Base-by-base conservation (phyloP, 202 grass and related monocot species). In the Tripidium arundinaceum region DNA sequence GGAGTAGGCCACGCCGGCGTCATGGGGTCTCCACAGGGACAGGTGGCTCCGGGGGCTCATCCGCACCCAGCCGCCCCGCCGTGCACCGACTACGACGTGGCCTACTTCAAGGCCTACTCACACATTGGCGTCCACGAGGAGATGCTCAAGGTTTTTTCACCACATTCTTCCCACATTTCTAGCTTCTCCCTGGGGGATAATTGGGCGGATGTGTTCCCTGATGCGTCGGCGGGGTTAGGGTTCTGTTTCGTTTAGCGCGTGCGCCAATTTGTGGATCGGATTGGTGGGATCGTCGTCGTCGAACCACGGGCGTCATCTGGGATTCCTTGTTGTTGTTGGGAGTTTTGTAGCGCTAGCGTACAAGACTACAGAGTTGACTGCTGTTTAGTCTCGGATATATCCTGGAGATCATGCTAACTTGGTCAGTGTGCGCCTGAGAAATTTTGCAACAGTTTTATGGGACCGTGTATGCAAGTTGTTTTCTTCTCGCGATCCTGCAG, bases 71-170 rank as follows among this genome's bases (percentile, higher is more conserved):
- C 83, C 27, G 86, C 88, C 27, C 92, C 86, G 22, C 92, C 96
- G 31, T 93, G 86, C 80, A 99, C 96, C 5, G 96, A 93, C 74
- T 95, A 89, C 86, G 96, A 99, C 73, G 15, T 86, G 31, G 88
- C 96, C 50, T 99, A 99, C 83, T 99, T 99, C 86, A 93, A 89
- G 59, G 92, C 92, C 28, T 99, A 99, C 80, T 91, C 92, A 34
- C 86, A 96, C 89, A 50, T 96, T 64, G 85, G 86, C 29, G 96
- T 99, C 65, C 96, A 99, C 79, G 96, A 99, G 86, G 96, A 96
- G 83, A 99, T 96, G 96, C 88, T 99, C 60, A 99, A 96, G 90
- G 96, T 98, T 52, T 45, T 3, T 15, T 7, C 41, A 11, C 41
- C 58, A 1, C 49, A 10, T 21, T 79, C 39, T 36, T 5, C n/a